phyloP scores from a whole-genome alignment of 768 basidiomycete species.

The Mycena venus region DNA sequence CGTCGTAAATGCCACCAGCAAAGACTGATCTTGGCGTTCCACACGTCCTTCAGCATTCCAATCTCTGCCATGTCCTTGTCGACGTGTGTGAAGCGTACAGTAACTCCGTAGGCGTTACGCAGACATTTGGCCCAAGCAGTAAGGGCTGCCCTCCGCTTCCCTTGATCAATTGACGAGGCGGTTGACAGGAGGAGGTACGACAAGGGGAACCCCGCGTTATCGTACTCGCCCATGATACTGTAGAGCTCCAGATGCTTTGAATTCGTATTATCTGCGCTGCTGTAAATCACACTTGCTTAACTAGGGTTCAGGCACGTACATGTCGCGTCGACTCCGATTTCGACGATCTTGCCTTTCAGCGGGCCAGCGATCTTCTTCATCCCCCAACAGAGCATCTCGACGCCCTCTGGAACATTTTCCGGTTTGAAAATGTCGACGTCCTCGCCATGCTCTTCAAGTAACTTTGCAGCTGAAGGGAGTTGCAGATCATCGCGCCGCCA shows the following conservation, averaged over 20 bases:
- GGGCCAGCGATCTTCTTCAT: constrained; percentile 28
- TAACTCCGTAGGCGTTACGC: constrained; percentile 21
- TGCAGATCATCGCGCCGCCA: constrained; percentile 37
- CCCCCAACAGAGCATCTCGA: constrained; percentile 30
- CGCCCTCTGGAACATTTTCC: constrained; percentile 26
- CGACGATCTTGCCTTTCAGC: constrained; percentile 17
- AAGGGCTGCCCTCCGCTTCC: constrained; percentile 36
- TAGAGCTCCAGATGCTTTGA: constrained; percentile 40
- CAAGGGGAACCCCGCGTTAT: constrained; percentile 40
- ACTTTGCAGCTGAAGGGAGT: constrained; percentile 9
- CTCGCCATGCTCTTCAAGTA: constrained; percentile 8
- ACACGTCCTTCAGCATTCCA: too few relatives aligned
- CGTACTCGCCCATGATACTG: constrained; percentile 37
- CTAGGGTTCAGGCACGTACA: constrained; percentile 10
- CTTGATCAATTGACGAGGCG: constrained; percentile 29
- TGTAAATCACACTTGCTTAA: not conserved
- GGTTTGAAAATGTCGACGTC: constrained; percentile 11
- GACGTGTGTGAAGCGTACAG: too few relatives aligned
- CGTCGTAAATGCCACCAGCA: constrained; percentile 36
- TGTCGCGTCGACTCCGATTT: constrained; percentile 33
- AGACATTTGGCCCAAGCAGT: constrained; percentile 30
- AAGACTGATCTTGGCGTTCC: too few relatives aligned
- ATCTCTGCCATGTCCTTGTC: too few relatives aligned
- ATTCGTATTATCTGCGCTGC: constrained; percentile 30
- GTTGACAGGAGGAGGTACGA: constrained; percentile 41